These are phyloP conservation scores for Alectoria sarmentosa DNA, from an alignment of 495 filamentous ascomycete species.

Conservation along the genomic window DNA sequence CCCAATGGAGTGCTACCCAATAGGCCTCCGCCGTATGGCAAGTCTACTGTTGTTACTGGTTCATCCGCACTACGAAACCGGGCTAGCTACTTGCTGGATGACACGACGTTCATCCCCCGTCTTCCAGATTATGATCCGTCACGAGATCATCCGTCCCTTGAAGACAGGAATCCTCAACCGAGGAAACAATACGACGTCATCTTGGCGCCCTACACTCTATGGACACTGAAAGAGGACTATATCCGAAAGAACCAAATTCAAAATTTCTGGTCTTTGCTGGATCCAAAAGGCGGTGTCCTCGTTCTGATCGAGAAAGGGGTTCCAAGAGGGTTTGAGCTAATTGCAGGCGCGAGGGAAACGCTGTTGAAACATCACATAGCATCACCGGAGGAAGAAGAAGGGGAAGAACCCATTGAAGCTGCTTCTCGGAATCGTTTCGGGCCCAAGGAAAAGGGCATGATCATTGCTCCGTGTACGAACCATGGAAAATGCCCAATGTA, in stretches of 20 bases:
- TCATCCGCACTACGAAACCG: conserved; percentile 66
- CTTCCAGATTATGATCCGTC: conserved; percentile 82
- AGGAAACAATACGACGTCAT: conserved; percentile 85
- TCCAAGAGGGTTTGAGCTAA: conserved; percentile 83
- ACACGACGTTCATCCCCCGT: conserved; percentile 88
- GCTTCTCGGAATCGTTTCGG: conserved; percentile 32
- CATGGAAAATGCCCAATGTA: conserved; percentile 89
- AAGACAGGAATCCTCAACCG: conserved; percentile 37
- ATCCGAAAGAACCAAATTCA: conserved; percentile 68
- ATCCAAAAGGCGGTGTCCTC: conserved; percentile 77
- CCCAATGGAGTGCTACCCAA: conserved; percentile 37
- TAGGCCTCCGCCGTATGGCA: conserved; percentile 44
- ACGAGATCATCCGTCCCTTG: conserved; percentile 41
- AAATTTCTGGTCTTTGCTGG: conserved; percentile 82
- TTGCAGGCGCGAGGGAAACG: conserved; percentile 72
- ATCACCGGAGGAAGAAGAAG: conserved; percentile 49
- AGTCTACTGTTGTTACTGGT: conserved; percentile 55
- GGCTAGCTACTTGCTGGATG: conserved; percentile 66
- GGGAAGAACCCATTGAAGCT: conserved; percentile 36
- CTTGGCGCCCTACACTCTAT: conserved; percentile 76
- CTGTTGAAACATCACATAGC: conserved; percentile 70
- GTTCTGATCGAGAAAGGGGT: conserved; percentile 88
- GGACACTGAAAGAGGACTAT: conserved; percentile 63
- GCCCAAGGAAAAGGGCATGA: conserved; percentile 72
- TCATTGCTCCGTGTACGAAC: conserved; percentile 93